Evolutionary conservation across 2,329 filamentous ascomycete genomes (phyloP), one percentile per base, ranked within the genome.

Genomic region (Sphaerulina vaccinii): DNA sequence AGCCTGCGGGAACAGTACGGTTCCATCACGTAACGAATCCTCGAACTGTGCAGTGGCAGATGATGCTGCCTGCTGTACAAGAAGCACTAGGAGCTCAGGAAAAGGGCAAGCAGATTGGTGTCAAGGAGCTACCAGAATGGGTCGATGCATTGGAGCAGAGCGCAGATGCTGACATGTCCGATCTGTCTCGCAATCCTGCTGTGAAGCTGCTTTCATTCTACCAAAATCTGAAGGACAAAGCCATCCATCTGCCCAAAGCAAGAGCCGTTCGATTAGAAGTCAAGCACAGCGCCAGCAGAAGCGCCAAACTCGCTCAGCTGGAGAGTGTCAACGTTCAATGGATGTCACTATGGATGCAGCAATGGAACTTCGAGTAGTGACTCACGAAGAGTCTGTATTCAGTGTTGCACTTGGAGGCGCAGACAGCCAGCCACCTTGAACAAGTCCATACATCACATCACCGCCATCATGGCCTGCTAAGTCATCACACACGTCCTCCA

Each of bases 171-270:
- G 29, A 23, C n/a, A 24, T 10, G 15, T 8, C 27, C 3, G 41
- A 57, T 19, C 47, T 45, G 11, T 22, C 35, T 2, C 39, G 15
- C 13, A 49, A 60, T 10, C 55, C 62, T 3, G 62, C 58, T 1
- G 24, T 59, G 19, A 63, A 65, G 51, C 46, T 65, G 2, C 13
- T 65, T 15, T 57, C 59, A 24, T 62, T 63, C 38, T 62, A 59
- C 38, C 50, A 60, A 9, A 56, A 37, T 23, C 51, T 53, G 11
- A 18, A 54, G 15, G 47, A 41, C n/a, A 43, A 45, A 10, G 33
- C 50, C 11, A 43, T 55, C 3, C 51, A 52, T 13, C 40, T 56
- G 16, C 51, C 54, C n/a, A 56, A 54, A 13, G 44, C 51, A 11
- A 49, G 27, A 29, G 24, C 38, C 11, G 42, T 32, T 18, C 18